A percentile compares a stretch with the other conserved stretches of the same genome.
These are phyloP conservation scores for Leccinum longicurvipes DNA, from an alignment of 768 basidiomycete species.

Conservation along the genomic window DNA sequence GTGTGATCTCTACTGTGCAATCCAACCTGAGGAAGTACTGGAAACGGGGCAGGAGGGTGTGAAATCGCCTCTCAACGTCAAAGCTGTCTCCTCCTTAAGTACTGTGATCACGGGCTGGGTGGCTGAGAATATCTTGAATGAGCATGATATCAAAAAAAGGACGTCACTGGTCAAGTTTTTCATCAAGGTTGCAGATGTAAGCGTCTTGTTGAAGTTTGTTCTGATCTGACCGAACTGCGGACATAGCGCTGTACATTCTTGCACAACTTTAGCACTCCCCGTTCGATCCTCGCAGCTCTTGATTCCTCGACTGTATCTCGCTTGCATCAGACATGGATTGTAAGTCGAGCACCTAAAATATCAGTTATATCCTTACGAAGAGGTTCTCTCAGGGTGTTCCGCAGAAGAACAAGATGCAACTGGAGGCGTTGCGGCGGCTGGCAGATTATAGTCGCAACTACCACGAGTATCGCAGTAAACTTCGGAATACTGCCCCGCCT, in stretches of 20 bases:
- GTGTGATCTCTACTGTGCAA: slow-evolving; percentile 78
- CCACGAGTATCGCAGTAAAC: slow-evolving; percentile 82
- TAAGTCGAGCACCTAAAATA: slow-evolving; percentile 38
- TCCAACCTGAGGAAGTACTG: slow-evolving; percentile 85
- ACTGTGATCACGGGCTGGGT: slow-evolving; percentile 96
- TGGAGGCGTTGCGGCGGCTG: slow-evolving; percentile 78
- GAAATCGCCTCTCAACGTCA: slow-evolving; percentile 65
- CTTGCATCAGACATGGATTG: slow-evolving; percentile 90
- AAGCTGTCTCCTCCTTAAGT: slow-evolving; percentile 81
- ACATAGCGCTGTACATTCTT: slow-evolving; percentile 76
- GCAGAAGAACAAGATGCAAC: slow-evolving; percentile 75
- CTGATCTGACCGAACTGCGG: slow-evolving; percentile 6
- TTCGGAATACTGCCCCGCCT: slow-evolving; percentile 87
- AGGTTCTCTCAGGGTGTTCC: slow-evolving; percentile 61
- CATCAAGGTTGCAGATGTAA: slow-evolving; percentile 88
- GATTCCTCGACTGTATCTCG: slow-evolving; percentile 95
- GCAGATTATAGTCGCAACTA: slow-evolving; percentile 92
- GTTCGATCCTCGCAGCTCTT: slow-evolving; percentile 89
- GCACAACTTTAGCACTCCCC: slow-evolving; percentile 89
- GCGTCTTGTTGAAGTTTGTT: slow-evolving; percentile 29
- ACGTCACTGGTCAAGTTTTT: slow-evolving; percentile 82
- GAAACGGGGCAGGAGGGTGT: slow-evolving; percentile 75
- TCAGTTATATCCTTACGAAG: slow-evolving; percentile 5
- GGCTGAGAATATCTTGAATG: slow-evolving; percentile 88
- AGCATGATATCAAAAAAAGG: slow-evolving; percentile 84